Evolutionary conservation across 2,329 filamentous ascomycete genomes (phyloP).

Genomic region (Fusarium sp.): DNA sequence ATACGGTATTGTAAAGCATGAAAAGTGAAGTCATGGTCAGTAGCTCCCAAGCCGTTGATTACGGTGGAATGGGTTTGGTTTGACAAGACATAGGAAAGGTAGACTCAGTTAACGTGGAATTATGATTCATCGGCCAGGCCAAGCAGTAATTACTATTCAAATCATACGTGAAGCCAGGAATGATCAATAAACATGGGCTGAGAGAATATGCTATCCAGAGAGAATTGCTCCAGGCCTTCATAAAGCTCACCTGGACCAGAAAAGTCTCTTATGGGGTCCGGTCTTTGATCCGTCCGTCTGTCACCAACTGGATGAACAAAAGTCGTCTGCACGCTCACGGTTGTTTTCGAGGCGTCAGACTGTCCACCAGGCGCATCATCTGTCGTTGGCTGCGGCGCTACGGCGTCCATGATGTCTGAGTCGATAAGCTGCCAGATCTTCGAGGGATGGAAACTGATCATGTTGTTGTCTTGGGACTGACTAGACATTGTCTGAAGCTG

Average conservation of each 20-base stretch:
- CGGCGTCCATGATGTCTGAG: slow-evolving; percentile 29
- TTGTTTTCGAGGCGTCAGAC: slow-evolving; percentile 21
- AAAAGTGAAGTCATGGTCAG: not conserved
- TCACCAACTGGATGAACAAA: slow-evolving; percentile 31
- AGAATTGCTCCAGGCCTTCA: slow-evolving; percentile 30
- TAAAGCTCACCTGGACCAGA: slow-evolving; percentile 10
- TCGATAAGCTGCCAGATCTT: slow-evolving; percentile 38
- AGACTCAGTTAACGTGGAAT: too few relatives aligned
- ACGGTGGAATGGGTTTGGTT: not conserved
- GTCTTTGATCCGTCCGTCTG: not conserved
- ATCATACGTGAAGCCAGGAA: slow-evolving; percentile 33
- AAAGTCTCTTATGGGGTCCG: not conserved
- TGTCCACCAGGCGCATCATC: slow-evolving; percentile 11
- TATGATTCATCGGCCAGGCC: too few relatives aligned
- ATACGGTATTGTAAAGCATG: not conserved
- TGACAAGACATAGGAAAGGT: too few relatives aligned
- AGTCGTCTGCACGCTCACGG: slow-evolving; percentile 31
- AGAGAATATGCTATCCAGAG: slow-evolving; percentile 36
- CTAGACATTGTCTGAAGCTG: slow-evolving; percentile 36
- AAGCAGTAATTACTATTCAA: not conserved
- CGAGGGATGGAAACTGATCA: slow-evolving; percentile 35
- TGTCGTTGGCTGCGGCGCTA: slow-evolving; percentile 13
- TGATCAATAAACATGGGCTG: slow-evolving; percentile 38
- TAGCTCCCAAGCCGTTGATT: not conserved
- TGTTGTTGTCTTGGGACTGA: slow-evolving; percentile 31